Percentiles rank a stretch among this genome's conserved stretches.
Evolutionary conservation across 2,329 filamentous ascomycete genomes (phyloP).

Genomic region (Talaromyces sp.): DNA sequence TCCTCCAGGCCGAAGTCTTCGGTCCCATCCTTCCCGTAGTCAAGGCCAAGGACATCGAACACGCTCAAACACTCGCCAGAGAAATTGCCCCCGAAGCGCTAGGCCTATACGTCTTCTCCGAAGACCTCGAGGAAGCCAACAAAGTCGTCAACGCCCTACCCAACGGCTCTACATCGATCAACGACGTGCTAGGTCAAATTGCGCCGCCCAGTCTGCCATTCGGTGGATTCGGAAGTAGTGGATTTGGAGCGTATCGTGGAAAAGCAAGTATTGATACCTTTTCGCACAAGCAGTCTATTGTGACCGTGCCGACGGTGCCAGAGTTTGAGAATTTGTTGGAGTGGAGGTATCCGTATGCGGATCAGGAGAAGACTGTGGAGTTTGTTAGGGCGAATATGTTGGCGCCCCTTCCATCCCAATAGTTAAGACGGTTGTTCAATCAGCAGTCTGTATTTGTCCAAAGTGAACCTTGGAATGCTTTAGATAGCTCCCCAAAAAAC

Average conservation of each 20-base stretch:
- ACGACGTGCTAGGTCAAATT: slow-evolving; percentile 7
- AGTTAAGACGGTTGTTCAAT: too few species aligned
- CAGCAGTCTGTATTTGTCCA: background rate
- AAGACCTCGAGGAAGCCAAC: slow-evolving; percentile 8
- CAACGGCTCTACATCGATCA: slow-evolving; percentile 8
- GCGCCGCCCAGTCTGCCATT: background rate
- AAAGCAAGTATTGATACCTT: slow-evolving; percentile 12
- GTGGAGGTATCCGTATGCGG: slow-evolving; percentile 13
- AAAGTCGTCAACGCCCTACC: slow-evolving; percentile 4
- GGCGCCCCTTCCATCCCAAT: slow-evolving; percentile 4
- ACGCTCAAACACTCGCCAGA: background rate
- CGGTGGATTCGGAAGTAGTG: slow-evolving; percentile 2
- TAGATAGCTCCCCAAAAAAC: background rate
- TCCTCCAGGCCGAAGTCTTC: slow-evolving; percentile 5
- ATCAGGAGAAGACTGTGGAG: background rate
- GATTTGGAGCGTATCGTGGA: slow-evolving; percentile 9
- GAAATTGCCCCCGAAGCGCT: background rate
- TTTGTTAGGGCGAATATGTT: slow-evolving; percentile 12
- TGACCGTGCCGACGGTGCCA: slow-evolving; percentile 6
- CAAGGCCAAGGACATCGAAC: slow-evolving; percentile 2
- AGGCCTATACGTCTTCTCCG: slow-evolving; percentile 8
- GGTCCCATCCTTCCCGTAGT: slow-evolving; percentile 7
- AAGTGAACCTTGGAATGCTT: background rate
- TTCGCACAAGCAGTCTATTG: slow-evolving; percentile 9
- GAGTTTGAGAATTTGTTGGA: slow-evolving; percentile 11